These are phyloP conservation scores for Neostapfia colusana DNA, from an alignment of 176 grass and related monocot genomes.

Conservation along the genomic window DNA sequence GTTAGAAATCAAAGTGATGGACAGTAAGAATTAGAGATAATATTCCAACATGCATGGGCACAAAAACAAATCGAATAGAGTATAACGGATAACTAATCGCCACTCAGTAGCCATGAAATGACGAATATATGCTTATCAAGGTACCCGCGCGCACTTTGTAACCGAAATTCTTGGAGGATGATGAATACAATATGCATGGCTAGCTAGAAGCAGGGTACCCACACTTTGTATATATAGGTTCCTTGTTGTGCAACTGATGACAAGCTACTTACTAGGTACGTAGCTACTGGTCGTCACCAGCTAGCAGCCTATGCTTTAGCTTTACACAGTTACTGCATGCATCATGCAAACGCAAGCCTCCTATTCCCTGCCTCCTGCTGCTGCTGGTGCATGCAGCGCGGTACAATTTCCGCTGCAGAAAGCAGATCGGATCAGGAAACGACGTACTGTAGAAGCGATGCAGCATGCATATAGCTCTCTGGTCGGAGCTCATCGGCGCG, in stretches of 20 bases:
- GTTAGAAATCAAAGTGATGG: not conserved
- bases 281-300: not conserved
- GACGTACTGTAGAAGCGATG: not conserved
- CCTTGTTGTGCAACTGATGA: not conserved
- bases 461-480: not conserved
- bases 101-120: slow-evolving; percentile 7
- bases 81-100: not conserved
- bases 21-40: not conserved
- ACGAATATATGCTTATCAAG: not conserved
- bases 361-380: not conserved
- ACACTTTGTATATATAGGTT: not conserved
- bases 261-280: no score
- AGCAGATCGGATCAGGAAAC: slow-evolving; percentile 16
- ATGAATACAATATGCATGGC: not conserved
- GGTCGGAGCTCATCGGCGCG: not conserved
- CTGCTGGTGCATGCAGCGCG: not conserved
- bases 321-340: not conserved
- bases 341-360: not conserved
- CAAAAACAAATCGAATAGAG: not conserved
- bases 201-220: no score
- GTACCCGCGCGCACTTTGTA: not conserved
- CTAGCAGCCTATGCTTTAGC: no score
- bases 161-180: not conserved
- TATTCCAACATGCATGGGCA: not conserved
- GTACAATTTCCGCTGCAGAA: slow-evolving; percentile 34